Percentiles rank a stretch among this genome's conserved stretches.
phyloP scores from a whole-genome alignment of 2,329 filamentous ascomycete genomes.

The Daldinia sp. region DNA sequence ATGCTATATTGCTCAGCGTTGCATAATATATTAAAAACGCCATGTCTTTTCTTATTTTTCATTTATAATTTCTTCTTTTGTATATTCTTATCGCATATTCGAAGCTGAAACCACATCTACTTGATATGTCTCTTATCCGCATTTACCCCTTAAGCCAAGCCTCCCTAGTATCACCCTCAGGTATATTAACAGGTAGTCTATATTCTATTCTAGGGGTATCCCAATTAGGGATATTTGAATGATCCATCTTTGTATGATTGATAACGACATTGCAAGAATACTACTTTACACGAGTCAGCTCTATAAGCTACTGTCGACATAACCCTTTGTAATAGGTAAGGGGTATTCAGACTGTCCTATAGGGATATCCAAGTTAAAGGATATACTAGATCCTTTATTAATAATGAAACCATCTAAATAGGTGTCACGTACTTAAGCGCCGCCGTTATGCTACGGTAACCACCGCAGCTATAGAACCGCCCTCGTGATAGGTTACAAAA shows the following conservation, averaged over 20 bases:
- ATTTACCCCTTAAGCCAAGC: neutral
- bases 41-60: neutral
- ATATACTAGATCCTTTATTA: neutral
- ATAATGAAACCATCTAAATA: neutral
- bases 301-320: neutral
- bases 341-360: neutral
- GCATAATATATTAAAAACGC: constrained; percentile 14
- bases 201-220: neutral
- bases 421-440: neutral
- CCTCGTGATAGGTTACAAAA: neutral
- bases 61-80: neutral
- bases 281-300: neutral
- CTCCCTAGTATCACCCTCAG: neutral
- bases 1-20: neutral
- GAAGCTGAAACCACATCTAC: neutral
- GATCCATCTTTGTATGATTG: neutral
- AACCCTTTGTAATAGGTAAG: neutral
- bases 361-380: neutral
- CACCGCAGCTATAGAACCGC: neutral
- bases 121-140: neutral
- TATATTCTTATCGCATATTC: neutral
- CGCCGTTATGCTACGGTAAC: neutral
- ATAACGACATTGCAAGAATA: neutral
- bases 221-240: neutral
- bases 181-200: constrained; percentile 3